Percentiles rank a stretch among this genome's conserved stretches.
Evolutionary conservation across 306 rosid species (phyloP).

Genomic region (Pueraria montana): DNA sequence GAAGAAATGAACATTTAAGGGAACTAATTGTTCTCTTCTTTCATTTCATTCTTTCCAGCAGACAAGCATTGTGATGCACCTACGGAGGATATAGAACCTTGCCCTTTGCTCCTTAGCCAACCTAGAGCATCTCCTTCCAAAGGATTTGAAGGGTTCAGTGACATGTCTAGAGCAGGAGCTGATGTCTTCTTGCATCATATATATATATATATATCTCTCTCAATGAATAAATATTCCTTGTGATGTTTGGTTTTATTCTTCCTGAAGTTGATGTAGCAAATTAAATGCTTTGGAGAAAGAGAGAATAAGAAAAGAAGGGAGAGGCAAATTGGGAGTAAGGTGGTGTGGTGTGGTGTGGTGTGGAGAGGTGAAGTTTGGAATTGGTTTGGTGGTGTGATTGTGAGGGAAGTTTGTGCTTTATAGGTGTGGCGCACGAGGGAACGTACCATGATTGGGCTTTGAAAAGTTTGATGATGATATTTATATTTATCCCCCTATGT

Average conservation of each 20-base stretch:
- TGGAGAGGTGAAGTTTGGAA: too few relatives aligned
- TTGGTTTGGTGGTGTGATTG: conserved; percentile 38
- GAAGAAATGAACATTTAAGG: background rate
- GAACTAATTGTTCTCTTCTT: background rate
- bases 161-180: conserved; percentile 54
- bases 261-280: background rate
- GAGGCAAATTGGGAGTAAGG: background rate
- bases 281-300: background rate
- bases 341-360: background rate
- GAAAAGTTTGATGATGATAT: conserved; percentile 9
- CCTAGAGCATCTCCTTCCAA: conserved; percentile 65
- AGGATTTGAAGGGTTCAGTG: conserved; percentile 57
- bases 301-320: background rate
- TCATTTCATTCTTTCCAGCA: conserved; percentile 72
- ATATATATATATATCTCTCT: background rate
- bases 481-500: background rate
- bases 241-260: background rate
- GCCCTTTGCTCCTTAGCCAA: conserved; percentile 80
- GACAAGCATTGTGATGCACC: conserved; percentile 80
- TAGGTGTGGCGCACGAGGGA: conserved; percentile 34
- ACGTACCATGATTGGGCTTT: background rate
- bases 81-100: conserved; percentile 79
- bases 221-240: background rate
- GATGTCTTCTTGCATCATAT: conserved; percentile 46
- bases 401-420: conserved; percentile 7